Evolutionary conservation across 495 filamentous ascomycete species (phyloP), one percentile per base, ranked within the genome.

Genomic region (Rhypophila decipiens): DNA sequence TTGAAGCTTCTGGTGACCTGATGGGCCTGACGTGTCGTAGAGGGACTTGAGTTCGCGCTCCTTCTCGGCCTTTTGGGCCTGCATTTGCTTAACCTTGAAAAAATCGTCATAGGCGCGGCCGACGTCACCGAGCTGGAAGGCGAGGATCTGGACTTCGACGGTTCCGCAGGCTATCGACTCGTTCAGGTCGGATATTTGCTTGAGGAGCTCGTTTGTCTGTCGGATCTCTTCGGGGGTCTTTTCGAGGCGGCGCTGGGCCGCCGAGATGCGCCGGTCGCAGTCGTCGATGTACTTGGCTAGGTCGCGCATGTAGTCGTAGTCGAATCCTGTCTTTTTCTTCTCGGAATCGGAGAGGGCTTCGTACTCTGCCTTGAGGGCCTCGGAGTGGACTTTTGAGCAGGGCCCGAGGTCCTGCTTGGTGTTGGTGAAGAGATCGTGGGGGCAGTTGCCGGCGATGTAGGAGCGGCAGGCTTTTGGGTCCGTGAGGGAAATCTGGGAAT

Each of bases 391-490:
- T 67, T 93, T 93, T 27, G 88, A 81, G 58, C 93, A 99, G 0
- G 82, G 82, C 17, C 93, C 93, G 24, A 96, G 78, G 64, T 99
- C 93, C 78, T 96, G 88, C 70, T 96, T 97, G 34, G 93, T 99
- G 72, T 99, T 99, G 51, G 90, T 97, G 79, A 99, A 99, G 61
- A 97, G 90, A 71, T 99, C 93, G 73, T 96, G 91, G 4, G 93
- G 93, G 64, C 93, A 99, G 34, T 87, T 95, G 54, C 93, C 93
- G 51, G 80, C 88, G 42, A 99, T 78, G 69, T 90, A 96, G 47
- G 89, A 95, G 44, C 89, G 88, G 73, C 93, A 99, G 53, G 95
- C 87, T 70, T 95, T 96, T 27, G 85, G 74, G 68, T 99, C 94
- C 39, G 87, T 93, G 53, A 97, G 84, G 38, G 86, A 82, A 60